Base-by-base conservation (phyloP, 1,139 yeast genomes). In the Hyphopichia pseudoburtonii region DNA sequence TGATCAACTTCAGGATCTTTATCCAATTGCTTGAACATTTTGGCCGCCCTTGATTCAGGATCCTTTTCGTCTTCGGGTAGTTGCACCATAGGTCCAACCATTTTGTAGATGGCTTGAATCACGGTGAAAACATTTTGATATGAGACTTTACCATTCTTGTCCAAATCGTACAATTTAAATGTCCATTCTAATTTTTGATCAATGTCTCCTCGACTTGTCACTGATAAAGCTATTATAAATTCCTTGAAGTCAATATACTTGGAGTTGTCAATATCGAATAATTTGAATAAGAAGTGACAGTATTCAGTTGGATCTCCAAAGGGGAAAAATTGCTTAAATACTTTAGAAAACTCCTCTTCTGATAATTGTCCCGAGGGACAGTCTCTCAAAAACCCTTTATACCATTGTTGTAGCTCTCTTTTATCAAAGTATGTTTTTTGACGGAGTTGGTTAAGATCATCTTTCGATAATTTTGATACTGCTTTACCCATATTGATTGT, bases 371-470 rank as follows among this genome's bases (percentile, higher is more conserved):
- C 98, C 32, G 80, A 74, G 1, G 97, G 97, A 59, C 97, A 90
- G 56, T 94, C 98, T 54, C 96, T 76, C 34, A 86, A 70, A 52
- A 92, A 92, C 3, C 97, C 97, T 59, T 89, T 90, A 60, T 90
- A 92, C 98, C 98, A 92, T 57, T 90, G 98, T 60, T 92, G 97
- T 35, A 94, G 78, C 57, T 94, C 98, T 48, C 96, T 74, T 41
- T 92, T 80, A 57, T 92, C 96, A 57, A 94, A 94, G 56, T 88
- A 85, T 0, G 99, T 94, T 23, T 89, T 85, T 55, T 80, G 83
- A 59, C 86, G 86, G 47, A 94, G 78, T 42, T 84, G 81, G 40
- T 84, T 78, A 38, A 94, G 76, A 54, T 94, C 97, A 52, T 94
- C 98, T 53, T 84, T 88, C 18, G 96, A 86, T 39, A 94, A 67